Evolutionary conservation across 2,329 filamentous ascomycete genomes (phyloP).

Genomic region (Neonectria ditissima): DNA sequence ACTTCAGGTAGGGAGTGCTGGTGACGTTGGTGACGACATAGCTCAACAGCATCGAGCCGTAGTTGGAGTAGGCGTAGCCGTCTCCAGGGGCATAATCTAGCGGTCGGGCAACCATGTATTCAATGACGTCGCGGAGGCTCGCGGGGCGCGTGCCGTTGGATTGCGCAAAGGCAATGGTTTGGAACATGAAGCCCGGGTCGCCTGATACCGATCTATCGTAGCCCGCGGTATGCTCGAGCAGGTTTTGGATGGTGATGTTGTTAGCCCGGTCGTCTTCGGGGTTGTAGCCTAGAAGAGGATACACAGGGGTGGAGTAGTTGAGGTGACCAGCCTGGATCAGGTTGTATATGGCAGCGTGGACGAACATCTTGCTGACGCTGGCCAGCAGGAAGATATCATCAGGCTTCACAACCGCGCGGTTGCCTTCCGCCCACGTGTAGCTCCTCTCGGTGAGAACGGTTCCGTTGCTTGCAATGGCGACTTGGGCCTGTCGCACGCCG

Average conservation of each 20-base stretch:
- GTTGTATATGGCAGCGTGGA: conserved; percentile 27
- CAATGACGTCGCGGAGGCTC: conserved; percentile 30
- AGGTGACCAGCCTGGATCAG: conserved; percentile 3
- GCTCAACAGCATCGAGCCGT: conserved; percentile 29
- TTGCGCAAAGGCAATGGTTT: conserved; percentile 20
- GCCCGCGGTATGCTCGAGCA: conserved; percentile 30
- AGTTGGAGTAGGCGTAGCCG: conserved; percentile 30
- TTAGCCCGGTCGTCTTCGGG: conserved; percentile 21
- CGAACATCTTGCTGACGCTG: conserved; percentile 35
- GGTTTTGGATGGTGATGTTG: conserved; percentile 31
- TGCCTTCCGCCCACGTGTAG: conserved; percentile 36
- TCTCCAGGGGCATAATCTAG: conserved; percentile 31
- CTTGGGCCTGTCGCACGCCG: conserved; percentile 34
- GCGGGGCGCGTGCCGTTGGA: conserved; percentile 27
- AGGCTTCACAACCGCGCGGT: conserved; percentile 24
- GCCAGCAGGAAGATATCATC: conserved; percentile 33
- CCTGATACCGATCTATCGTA: conserved; percentile 18
- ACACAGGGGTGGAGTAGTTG: conserved; percentile 22
- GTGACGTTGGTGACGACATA: conserved; percentile 34
- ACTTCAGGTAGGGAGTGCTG: conserved; percentile 25
- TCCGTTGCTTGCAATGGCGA: conserved; percentile 19
- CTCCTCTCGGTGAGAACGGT: conserved; percentile 20
- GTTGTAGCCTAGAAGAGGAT: conserved; percentile 28
- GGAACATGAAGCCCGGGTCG: conserved; percentile 28
- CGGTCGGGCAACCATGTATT: conserved; percentile 28